Evolutionary conservation across 139 green algal genomes (phyloP).

Genomic region (Bryopsis sp.): DNA sequence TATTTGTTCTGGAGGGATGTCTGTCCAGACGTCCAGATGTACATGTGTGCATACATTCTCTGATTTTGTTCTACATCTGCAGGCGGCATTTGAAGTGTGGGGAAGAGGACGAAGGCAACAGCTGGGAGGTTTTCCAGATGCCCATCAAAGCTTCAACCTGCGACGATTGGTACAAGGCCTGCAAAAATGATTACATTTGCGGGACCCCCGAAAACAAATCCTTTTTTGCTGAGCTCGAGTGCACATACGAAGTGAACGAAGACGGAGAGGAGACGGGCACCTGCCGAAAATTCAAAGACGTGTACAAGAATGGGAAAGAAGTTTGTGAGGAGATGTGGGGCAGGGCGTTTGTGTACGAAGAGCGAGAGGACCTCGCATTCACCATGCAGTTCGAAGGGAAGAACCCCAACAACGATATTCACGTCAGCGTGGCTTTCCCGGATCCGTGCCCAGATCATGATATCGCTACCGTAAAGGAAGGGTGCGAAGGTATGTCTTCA

Average conservation of each 20-base stretch:
- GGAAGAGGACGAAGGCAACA: slow-evolving; percentile 15
- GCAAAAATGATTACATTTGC: slow-evolving; percentile 31
- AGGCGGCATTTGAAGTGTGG: neutral
- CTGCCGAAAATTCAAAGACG: slow-evolving; percentile 16
- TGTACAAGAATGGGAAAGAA: slow-evolving; percentile 8
- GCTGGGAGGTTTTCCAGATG: slow-evolving; percentile 25
- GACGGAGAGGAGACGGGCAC: neutral
- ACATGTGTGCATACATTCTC: no score
- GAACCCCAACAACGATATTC: slow-evolving; percentile 18
- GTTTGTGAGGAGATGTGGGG: slow-evolving; percentile 19
- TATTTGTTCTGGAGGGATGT: no score
- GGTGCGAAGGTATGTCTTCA: neutral
- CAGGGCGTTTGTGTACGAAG: slow-evolving; percentile 11
- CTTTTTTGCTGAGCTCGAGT: neutral
- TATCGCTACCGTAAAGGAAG: neutral
- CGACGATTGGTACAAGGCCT: slow-evolving; percentile 29
- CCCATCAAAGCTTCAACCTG: slow-evolving; percentile 29
- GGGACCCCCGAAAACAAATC: neutral
- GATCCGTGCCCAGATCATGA: slow-evolving; percentile 16
- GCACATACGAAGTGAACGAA: neutral
- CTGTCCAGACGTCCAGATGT: no score
- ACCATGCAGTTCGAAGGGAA: slow-evolving; percentile 18
- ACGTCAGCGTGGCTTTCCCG: slow-evolving; percentile 1
- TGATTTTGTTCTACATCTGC: no score
- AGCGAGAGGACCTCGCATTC: neutral